A percentile compares a stretch with the other conserved stretches of the same genome.
Conservation (phyloP, 129 eudicot genomes). For the Flaveria bidentis region DNA sequence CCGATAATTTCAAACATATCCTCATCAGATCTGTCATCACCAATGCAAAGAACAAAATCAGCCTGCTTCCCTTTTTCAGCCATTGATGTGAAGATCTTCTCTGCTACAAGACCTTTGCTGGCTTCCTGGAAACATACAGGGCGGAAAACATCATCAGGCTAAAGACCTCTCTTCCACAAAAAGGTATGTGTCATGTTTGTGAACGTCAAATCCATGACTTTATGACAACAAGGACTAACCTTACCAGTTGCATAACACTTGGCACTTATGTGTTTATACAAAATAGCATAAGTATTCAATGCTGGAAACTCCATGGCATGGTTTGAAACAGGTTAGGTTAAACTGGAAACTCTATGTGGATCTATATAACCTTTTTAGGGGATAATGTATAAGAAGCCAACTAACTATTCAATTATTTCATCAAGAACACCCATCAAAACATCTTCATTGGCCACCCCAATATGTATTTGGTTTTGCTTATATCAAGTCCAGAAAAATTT, state of each 20-base stretch:
- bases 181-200: neutral
- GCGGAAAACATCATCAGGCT: neutral
- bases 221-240: no score
- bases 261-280: neutral
- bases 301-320: neutral
- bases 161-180: neutral
- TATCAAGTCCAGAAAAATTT: neutral
- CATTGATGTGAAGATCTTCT: conserved; percentile 70
- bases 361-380: neutral
- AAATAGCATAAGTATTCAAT: neutral
- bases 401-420: neutral
- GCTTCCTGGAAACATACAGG: conserved; percentile 58
- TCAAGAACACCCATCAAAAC: neutral
- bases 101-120: conserved; percentile 84
- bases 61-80: conserved; percentile 60
- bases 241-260: neutral
- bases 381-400: neutral
- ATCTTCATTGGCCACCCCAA: neutral
- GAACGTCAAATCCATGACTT: neutral
- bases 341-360: neutral
- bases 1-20: conserved; percentile 91
- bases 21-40: conserved; percentile 94
- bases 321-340: neutral
- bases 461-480: neutral
- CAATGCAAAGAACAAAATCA: conserved; percentile 86